Evolutionary conservation across 495 filamentous ascomycete genomes (phyloP).

Genomic region (Tuber calosporum): DNA sequence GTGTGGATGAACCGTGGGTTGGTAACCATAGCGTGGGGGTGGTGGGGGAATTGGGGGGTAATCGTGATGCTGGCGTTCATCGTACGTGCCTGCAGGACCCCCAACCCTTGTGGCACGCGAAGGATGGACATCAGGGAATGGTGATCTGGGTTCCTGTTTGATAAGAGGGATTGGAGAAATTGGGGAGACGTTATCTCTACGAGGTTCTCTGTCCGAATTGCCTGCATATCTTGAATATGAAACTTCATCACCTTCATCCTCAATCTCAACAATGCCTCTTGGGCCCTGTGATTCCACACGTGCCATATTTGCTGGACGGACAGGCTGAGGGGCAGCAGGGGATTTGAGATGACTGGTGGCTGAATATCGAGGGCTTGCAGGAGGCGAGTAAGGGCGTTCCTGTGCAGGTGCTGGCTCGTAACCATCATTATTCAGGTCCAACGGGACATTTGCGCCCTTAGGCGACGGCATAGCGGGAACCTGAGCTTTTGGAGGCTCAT

Average conservation of each 20-base stretch:
- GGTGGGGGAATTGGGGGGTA: conserved; percentile 20
- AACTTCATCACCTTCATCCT: conserved; percentile 18
- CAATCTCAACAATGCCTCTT: conserved; percentile 35
- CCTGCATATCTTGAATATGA: conserved; percentile 29
- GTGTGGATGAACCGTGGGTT: conserved; percentile 16
- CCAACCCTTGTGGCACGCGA: background rate
- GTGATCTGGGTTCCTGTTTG: conserved; percentile 33
- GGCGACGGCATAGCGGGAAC: conserved; percentile 25
- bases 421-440: conserved; percentile 6
- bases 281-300: conserved; percentile 39
- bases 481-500: background rate
- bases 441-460: conserved; percentile 19
- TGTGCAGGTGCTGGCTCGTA: background rate
- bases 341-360: conserved; percentile 38
- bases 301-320: conserved; percentile 40
- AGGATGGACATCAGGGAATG: conserved; percentile 8
- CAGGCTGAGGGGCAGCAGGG: conserved; percentile 38
- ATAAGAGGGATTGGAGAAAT: conserved; percentile 34
- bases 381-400: conserved; percentile 31
- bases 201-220: conserved; percentile 8
- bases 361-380: conserved; percentile 32
- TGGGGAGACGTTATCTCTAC: conserved; percentile 14
- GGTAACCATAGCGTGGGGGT: conserved; percentile 12
- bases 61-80: conserved; percentile 21
- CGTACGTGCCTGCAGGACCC: background rate